phyloP scores from a whole-genome alignment of 129 eudicot species.

The Cynara cardunculus region DNA sequence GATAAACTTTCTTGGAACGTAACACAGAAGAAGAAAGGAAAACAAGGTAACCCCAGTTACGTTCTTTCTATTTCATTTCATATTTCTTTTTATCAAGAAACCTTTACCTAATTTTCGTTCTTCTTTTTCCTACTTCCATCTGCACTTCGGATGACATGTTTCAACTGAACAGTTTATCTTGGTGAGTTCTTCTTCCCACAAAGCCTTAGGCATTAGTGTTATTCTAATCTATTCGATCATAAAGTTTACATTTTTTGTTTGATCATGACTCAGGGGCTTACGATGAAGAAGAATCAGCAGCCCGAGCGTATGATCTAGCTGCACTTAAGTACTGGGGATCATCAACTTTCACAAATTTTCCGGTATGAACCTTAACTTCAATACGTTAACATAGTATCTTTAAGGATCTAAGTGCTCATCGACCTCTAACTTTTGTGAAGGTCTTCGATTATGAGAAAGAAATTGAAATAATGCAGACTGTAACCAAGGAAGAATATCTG shows the following conservation, averaged over 20 bases:
- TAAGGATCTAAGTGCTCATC: slow-evolving; percentile 22
- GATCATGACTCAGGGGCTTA: slow-evolving; percentile 55
- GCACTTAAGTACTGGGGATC: slow-evolving; percentile 87
- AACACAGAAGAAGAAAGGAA: slow-evolving; percentile 83
- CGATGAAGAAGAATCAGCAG: slow-evolving; percentile 93
- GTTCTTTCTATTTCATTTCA: not conserved
- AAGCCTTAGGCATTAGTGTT: not conserved
- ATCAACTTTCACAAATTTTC: slow-evolving; percentile 71
- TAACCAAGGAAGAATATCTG: slow-evolving; percentile 79
- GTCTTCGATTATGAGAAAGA: slow-evolving; percentile 66
- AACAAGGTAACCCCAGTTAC: slow-evolving; percentile 47
- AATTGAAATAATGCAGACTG: slow-evolving; percentile 66
- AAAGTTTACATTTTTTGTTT: not conserved
- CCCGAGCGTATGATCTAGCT: slow-evolving; percentile 85
- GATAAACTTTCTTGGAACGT: slow-evolving; percentile 86
- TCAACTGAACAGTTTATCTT: slow-evolving; percentile 60
- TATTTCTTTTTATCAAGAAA: not conserved
- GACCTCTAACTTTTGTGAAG: slow-evolving; percentile 35
- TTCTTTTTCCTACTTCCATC: slow-evolving; percentile 9
- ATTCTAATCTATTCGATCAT: slow-evolving; percentile 1
- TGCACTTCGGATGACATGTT: slow-evolving; percentile 27
- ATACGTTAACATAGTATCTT: not conserved
- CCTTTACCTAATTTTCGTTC: slow-evolving; percentile 25
- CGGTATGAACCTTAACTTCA: slow-evolving; percentile 33
- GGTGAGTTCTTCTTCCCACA: slow-evolving; percentile 47